Evolutionary conservation across 2,329 filamentous ascomycete species (phyloP), one percentile per base, ranked within the genome.

Genomic region (Fusarium bulbicola): DNA sequence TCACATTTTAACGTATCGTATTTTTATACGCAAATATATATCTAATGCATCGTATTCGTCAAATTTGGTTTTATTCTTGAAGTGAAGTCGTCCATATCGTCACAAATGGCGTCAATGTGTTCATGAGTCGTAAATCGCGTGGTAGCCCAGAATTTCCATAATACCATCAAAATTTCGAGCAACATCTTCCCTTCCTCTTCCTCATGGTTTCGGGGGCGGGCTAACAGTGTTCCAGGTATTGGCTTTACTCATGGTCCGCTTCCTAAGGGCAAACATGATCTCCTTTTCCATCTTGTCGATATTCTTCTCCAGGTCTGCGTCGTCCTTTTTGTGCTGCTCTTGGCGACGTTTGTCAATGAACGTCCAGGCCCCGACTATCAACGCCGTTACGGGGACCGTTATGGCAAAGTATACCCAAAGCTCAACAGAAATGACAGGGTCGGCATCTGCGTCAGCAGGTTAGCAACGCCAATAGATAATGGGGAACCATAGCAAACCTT

Each of bases 331-430:
- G 74, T 88, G 88, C 72, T 82, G 79, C 62, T 78, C 81, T 80
- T 89, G 86, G 56, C 88, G 86, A 30, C 82, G 81, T 45, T 79
- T 81, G 75, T 90, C 88, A 76, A 88, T 87, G 70, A 83, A 82
- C 75, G 86, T 83, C 88, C 89, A 91, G n/a, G 82, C 77, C 6
- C 81, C 80, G 30, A 92, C 86, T 69, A 91, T 88, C 56, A 83
- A 34, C 5, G 86, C 76, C 1, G 90, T 92, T 59, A 91, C 73
- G 7, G 90, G 90, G 16, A 91, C 79, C 6, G 89, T 89, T 60
- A 91, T 85, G 68, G 82, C 88, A 72, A 91, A 91, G 81, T 91
- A 92, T 59, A 92, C 85, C 89, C 90, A 92, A 32, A 92, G 82
- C 56, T 85, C 80, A 24, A 82, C 78, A 16, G 86, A 87, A 21